These are phyloP conservation scores for Starmerella davenportii DNA, from an alignment of 805 yeast genomes.

Conservation along the genomic window DNA sequence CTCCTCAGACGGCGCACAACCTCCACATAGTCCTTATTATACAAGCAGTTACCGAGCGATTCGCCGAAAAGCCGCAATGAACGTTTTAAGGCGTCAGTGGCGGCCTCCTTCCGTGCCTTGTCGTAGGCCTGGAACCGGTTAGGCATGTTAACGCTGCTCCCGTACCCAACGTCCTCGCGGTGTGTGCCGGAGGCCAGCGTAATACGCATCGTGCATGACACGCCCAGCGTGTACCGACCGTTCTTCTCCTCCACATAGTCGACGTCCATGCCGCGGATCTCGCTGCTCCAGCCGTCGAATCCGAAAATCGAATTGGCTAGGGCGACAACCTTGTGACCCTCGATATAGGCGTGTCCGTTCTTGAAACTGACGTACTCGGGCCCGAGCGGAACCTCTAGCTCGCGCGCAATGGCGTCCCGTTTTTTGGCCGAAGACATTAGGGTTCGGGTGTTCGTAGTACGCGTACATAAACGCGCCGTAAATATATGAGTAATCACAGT, in stretches of 20 bases:
- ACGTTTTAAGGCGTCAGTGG: constrained; percentile 62
- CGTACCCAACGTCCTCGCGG: constrained; percentile 54
- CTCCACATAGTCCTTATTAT: constrained; percentile 24
- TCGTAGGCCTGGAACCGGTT: constrained; percentile 40
- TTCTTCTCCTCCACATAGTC: constrained; percentile 29
- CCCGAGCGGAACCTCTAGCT: constrained; percentile 19
- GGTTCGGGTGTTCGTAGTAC: too few relatives aligned
- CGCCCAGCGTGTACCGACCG: constrained; percentile 16
- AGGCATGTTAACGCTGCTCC: constrained; percentile 36
- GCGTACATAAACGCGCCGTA: too few relatives aligned
- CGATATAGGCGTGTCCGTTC: constrained; percentile 38
- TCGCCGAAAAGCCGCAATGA: constrained; percentile 68
- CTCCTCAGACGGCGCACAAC: constrained; percentile 29
- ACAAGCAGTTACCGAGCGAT: constrained; percentile 38
- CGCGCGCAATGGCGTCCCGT: constrained; percentile 8
- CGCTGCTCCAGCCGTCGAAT: constrained; percentile 61
- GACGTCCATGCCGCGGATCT: constrained; percentile 36
- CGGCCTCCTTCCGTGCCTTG: constrained; percentile 64
- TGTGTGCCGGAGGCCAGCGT: constrained; percentile 55
- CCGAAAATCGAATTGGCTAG: constrained; percentile 65
- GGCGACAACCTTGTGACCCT: constrained; percentile 55
- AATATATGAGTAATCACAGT: too few relatives aligned
- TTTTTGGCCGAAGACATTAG: neutral
- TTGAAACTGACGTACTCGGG: constrained; percentile 27
- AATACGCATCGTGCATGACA: constrained; percentile 35